phyloP scores from a whole-genome alignment of 108 stramenopile genomes.

The Schizochytrium sp. region DNA sequence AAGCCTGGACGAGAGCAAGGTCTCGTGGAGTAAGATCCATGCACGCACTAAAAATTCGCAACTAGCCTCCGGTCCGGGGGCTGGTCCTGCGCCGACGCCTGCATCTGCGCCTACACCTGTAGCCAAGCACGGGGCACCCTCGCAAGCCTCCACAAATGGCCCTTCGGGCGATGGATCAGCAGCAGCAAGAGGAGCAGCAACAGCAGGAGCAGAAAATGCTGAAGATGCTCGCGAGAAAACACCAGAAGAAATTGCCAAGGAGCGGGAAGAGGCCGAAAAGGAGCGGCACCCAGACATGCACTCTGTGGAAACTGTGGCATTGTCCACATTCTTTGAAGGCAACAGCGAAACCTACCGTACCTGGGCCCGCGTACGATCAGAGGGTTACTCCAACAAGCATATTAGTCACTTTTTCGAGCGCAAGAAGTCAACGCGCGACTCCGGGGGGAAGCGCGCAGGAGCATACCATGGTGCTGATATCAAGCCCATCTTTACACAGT shows the following conservation, averaged over 20 bases:
- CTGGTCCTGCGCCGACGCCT: too few species aligned
- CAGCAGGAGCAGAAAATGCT: background rate
- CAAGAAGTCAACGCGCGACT: background rate
- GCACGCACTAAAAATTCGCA: background rate
- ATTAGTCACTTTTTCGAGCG: conserved; percentile 6
- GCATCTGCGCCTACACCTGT: too few species aligned
- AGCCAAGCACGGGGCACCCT: too few species aligned
- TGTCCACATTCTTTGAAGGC: background rate
- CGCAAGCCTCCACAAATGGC: too few species aligned
- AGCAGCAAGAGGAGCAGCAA: background rate
- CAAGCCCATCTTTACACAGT: conserved; percentile 1
- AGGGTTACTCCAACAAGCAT: background rate
- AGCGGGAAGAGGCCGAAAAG: conserved; percentile 7
- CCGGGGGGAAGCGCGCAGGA: background rate
- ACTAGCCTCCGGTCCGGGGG: too few species aligned
- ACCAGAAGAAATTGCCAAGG: background rate
- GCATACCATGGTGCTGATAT: background rate
- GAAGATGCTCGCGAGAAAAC: background rate
- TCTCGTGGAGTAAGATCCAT: background rate
- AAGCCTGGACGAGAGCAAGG: background rate
- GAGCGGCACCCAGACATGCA: background rate
- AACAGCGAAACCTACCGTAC: background rate
- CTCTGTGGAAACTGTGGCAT: background rate
- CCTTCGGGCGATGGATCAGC: background rate
- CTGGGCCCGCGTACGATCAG: background rate